These are phyloP conservation scores for Persicaria tinctoria DNA, from an alignment of 148 eudicot genomes.

Conservation along the genomic window DNA sequence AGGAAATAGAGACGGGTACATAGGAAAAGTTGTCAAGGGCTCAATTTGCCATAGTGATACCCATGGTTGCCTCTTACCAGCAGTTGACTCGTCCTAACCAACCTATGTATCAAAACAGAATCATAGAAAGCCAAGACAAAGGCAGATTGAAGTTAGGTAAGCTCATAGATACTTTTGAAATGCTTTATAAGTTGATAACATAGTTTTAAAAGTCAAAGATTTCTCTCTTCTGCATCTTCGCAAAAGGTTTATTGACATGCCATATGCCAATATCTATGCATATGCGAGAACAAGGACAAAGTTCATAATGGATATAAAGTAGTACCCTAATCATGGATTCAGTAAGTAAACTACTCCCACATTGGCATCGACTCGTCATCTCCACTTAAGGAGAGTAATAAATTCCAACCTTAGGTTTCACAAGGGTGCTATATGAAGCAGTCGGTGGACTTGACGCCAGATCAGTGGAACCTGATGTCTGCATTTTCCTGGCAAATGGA, in stretches of 20 bases:
- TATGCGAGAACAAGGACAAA: neutral
- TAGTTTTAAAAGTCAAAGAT: neutral
- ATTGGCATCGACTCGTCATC: conserved; percentile 71
- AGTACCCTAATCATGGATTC: conserved; percentile 59
- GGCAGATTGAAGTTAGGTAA: neutral
- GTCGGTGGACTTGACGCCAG: conserved; percentile 22
- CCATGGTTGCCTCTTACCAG: conserved; percentile 16
- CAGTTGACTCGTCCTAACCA: conserved; percentile 18
- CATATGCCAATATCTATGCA: neutral
- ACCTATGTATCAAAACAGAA: conserved; percentile 16
- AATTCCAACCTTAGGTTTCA: conserved; percentile 63
- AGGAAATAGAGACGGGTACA: conserved; percentile 96
- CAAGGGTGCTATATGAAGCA: conserved; percentile 45
- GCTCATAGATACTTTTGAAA: neutral
- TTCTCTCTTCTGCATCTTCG: neutral
- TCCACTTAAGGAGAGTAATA: conserved; percentile 35
- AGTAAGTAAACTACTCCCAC: conserved; percentile 51
- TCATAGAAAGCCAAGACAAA: neutral
- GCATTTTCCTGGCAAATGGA: conserved; percentile 63
- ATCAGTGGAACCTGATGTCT: conserved; percentile 11
- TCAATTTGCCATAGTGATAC: conserved; percentile 18
- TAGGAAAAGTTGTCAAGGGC: conserved; percentile 33
- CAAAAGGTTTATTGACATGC: neutral
- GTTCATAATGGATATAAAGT: neutral
- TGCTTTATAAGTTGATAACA: neutral